Evolutionary conservation across 2,329 filamentous ascomycete species (phyloP).

Genomic region (Exophiala aquamarina): DNA sequence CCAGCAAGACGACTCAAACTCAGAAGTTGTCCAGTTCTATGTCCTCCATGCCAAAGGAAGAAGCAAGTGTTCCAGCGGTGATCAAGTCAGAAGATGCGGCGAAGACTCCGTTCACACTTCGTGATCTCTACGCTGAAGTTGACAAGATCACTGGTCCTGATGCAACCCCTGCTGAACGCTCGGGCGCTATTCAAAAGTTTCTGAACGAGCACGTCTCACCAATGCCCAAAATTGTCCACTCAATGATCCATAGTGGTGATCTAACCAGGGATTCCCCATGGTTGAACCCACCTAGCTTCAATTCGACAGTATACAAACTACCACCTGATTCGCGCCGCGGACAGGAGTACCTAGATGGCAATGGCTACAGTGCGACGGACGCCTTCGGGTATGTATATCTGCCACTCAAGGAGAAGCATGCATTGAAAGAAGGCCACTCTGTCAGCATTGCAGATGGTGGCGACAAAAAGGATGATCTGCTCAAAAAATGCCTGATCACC

Average conservation of each 20-base stretch:
- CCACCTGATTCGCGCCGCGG: constrained; percentile 25
- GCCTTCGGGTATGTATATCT: constrained; percentile 43
- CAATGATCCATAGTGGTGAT: constrained; percentile 25
- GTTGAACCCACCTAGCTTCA: constrained; percentile 39
- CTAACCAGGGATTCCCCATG: constrained; percentile 40
- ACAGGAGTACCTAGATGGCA: constrained; percentile 28
- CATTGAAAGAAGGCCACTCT: constrained; percentile 41
- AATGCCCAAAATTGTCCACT: constrained; percentile 23
- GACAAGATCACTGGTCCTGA: constrained; percentile 10
- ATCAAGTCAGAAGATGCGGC: constrained; percentile 6
- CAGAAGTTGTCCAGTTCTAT: constrained; percentile 8
- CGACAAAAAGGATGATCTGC: constrained; percentile 36
- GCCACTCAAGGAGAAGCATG: constrained; percentile 43
- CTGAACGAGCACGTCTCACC: constrained; percentile 23
- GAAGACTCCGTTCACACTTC: constrained; percentile 21
- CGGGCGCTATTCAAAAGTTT: constrained; percentile 21
- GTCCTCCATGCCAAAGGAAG: constrained; percentile 13
- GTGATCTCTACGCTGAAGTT: constrained; percentile 25
- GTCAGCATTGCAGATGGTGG: constrained; percentile 37
- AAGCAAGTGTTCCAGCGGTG: neutral
- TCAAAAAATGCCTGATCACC: constrained; percentile 45
- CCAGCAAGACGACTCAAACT: constrained; percentile 3
- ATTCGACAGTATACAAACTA: constrained; percentile 26
- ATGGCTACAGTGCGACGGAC: constrained; percentile 29
- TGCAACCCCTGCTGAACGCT: constrained; percentile 1